These are phyloP conservation scores for Platismatia glauca DNA, from an alignment of 495 filamentous ascomycete species.

Conservation along the genomic window DNA sequence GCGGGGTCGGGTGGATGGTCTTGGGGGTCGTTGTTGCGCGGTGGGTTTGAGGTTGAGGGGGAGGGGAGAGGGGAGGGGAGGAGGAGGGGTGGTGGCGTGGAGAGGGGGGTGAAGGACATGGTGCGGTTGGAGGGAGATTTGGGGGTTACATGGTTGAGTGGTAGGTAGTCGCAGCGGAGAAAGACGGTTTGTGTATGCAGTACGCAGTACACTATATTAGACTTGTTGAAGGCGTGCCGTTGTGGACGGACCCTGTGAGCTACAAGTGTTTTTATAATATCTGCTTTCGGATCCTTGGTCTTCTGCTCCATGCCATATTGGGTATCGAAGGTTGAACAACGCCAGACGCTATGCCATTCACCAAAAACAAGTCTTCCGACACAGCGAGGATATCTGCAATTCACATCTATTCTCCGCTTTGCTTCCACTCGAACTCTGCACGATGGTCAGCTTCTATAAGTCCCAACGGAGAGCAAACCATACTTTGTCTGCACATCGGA, in stretches of 20 bases:
- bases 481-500: slow-evolving; percentile 96
- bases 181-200: neutral
- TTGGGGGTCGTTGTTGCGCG: slow-evolving; percentile 21
- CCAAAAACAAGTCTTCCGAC: neutral
- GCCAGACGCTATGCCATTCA: slow-evolving; percentile 13
- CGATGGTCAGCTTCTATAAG: slow-evolving; percentile 1
- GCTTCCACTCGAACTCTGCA: slow-evolving; percentile 51
- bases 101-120: slow-evolving; percentile 12
- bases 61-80: slow-evolving; percentile 5
- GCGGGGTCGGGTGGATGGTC: slow-evolving; percentile 18
- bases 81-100: slow-evolving; percentile 9
- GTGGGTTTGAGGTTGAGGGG: slow-evolving; percentile 23
- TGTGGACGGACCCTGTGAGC: neutral
- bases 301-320: neutral
- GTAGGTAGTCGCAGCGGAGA: neutral
- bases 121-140: neutral
- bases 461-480: slow-evolving; percentile 26
- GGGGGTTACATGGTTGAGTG: neutral
- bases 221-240: neutral
- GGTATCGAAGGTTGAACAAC: neutral
- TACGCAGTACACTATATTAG: too few species aligned
- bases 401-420: slow-evolving; percentile 29
- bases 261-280: neutral
- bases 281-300: neutral
- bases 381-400: neutral